These are phyloP conservation scores for Grigorovia transvaalensis DNA, from an alignment of 805 yeast species.

Conservation along the genomic window DNA sequence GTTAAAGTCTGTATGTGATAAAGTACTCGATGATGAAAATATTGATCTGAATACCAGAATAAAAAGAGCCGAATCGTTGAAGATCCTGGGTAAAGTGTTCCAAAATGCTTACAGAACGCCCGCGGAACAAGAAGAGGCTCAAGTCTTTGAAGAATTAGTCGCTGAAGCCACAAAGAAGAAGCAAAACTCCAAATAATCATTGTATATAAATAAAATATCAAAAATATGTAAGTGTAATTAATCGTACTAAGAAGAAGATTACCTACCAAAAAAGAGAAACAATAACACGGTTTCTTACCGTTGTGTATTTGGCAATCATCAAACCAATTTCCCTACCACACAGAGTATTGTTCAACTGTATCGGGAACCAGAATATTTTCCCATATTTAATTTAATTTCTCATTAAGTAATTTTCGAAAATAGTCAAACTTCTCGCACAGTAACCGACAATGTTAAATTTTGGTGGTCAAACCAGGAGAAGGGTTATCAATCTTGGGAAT, in stretches of 20 bases:
- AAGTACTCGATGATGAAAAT: constrained; percentile 47
- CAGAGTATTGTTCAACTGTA: too few species aligned
- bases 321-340: too few species aligned
- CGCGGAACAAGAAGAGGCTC: constrained; percentile 65
- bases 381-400: too few species aligned
- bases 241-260: too few species aligned
- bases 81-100: constrained; percentile 55
- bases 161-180: constrained; percentile 41
- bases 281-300: too few species aligned
- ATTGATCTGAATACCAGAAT: constrained; percentile 37
- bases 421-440: not conserved
- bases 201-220: not conserved
- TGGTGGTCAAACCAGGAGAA: constrained; percentile 51
- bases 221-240: not conserved
- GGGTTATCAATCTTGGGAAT: constrained; percentile 52
- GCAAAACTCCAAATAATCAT: not conserved
- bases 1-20: constrained; percentile 60
- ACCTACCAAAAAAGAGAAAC: too few species aligned
- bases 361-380: too few species aligned
- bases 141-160: constrained; percentile 64
- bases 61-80: constrained; percentile 54
- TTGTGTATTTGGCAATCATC: too few species aligned
- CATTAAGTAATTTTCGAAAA: too few species aligned
- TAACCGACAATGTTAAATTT: constrained; percentile 38
- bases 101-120: constrained; percentile 47